Evolutionary conservation across 768 basidiomycete species (phyloP), one percentile per base, ranked within the genome.

Genomic region (Lactifluus subvellereus): DNA sequence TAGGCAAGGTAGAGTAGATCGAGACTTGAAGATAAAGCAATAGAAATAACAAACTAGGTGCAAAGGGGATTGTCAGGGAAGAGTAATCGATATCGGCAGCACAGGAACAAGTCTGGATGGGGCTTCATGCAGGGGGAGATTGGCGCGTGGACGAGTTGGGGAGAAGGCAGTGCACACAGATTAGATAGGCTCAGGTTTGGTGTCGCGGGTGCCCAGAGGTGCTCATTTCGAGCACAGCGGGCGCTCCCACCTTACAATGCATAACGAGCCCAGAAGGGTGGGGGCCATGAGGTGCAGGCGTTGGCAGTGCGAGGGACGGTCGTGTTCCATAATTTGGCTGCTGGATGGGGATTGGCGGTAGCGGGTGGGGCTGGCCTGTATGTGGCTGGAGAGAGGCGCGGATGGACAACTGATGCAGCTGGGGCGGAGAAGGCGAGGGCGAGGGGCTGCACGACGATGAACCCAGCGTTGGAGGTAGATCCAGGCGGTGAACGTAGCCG

Each of bases 271-370:
- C 77, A 1, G 85, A 87, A 1, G 79, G 81, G 27, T 88, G 87
- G 35, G 90, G 89, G 0, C 89, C 89, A 57, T 86, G 80, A 1
- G 89, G 88, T 3, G 82, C 84, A 13, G 80, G 77, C 20, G 84
- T 86, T 2, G 88, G 89, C 2, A 88, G 86, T 0, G 82, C 85
- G 27, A 89, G 79, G 6, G 75, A 72, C 20, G 71, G 73, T 18
- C 74, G 71, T 66, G 54, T 69, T 69, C 61, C 42, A 72, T 71
- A 54, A 67, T 37, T 58, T 55, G 45, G 18, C 37, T 64, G 65
- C 54, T 43, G 57, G 60, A 69, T 49, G 71, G 67, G 62, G 37
- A 74, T 73, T 30, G 77, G 77, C 27, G 79, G 78, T 13, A 77
- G 69, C 14, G 74, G 74, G 22, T 79, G 77, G 11, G 65, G 72